Percentiles rank a stretch among this genome's conserved stretches.
These are phyloP conservation scores for Galerina sulciceps DNA, from an alignment of 768 basidiomycete genomes.

Conservation along the genomic window DNA sequence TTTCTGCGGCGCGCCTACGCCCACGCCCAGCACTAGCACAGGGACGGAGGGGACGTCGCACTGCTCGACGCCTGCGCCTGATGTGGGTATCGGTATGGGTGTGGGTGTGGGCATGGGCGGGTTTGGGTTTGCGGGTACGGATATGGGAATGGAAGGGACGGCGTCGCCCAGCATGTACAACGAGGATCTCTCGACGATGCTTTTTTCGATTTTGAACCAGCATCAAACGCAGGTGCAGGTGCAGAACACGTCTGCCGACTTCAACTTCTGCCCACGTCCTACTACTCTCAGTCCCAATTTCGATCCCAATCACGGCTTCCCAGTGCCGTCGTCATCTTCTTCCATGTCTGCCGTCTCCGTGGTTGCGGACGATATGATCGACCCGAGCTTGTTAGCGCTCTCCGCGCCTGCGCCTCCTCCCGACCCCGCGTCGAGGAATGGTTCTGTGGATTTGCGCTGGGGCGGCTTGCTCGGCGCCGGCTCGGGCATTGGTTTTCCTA, in stretches of 20 bases:
- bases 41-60: slow-evolving; percentile 1
- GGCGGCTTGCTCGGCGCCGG: neutral
- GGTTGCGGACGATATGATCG: slow-evolving; percentile 28
- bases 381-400: slow-evolving; percentile 36
- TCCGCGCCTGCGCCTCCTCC: slow-evolving; percentile 15
- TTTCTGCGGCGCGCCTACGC: neutral
- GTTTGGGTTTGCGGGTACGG: neutral
- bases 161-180: neutral
- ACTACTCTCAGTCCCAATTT: no score
- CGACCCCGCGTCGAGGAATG: no score
- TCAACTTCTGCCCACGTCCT: neutral
- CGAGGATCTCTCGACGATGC: slow-evolving; percentile 12
- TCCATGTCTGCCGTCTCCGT: slow-evolving; percentile 5
- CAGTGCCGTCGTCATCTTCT: neutral
- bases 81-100: no score
- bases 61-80: slow-evolving; percentile 15
- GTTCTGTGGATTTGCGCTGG: no score
- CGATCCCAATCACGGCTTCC: no score
- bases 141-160: neutral
- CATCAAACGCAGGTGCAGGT: neutral
- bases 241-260: neutral
- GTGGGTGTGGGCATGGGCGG: neutral
- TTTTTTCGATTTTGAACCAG: slow-evolving; percentile 10
- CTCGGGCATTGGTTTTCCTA: neutral
- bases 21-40: neutral